Conservation (phyloP, 306 rosid species). For the Clitoria ternatea region DNA sequence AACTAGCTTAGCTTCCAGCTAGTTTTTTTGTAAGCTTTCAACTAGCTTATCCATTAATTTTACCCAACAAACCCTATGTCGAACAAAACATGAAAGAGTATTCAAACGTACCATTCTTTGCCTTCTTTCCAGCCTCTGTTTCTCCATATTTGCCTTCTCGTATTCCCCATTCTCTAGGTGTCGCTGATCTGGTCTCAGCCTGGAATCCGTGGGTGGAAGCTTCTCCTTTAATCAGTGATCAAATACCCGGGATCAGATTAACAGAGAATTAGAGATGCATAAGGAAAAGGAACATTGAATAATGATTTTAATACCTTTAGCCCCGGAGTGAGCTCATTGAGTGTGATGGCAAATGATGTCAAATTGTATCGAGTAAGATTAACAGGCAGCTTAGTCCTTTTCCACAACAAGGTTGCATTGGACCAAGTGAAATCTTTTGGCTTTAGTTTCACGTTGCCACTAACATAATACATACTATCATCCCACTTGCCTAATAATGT, state of each 20-base stretch:
- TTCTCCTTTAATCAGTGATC: slow-evolving; percentile 97
- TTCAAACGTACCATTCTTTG: slow-evolving; percentile 84
- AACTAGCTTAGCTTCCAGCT: too few relatives aligned
- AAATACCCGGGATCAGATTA: slow-evolving; percentile 86
- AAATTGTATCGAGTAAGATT: slow-evolving; percentile 85
- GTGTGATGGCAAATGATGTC: slow-evolving; percentile 85
- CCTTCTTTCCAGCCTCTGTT: slow-evolving; percentile 85
- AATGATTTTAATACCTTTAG: slow-evolving; percentile 64
- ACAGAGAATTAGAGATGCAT: slow-evolving; percentile 49
- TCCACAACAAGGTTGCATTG: slow-evolving; percentile 68
- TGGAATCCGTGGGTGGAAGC: slow-evolving; percentile 98
- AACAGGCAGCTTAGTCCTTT: slow-evolving; percentile 55
- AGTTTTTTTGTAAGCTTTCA: neutral
- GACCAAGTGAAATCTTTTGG: slow-evolving; percentile 47
- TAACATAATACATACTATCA: slow-evolving; percentile 63
- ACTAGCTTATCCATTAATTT: too few relatives aligned
- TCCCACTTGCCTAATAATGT: slow-evolving; percentile 94
- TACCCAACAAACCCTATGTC: neutral
- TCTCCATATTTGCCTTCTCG: slow-evolving; percentile 87
- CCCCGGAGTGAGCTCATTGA: slow-evolving; percentile 80
- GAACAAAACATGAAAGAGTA: neutral
- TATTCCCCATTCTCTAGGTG: slow-evolving; percentile 95
- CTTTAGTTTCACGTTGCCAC: slow-evolving; percentile 54
- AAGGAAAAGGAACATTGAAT: slow-evolving; percentile 30
- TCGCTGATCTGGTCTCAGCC: slow-evolving; percentile 97